A percentile compares a stretch with the other conserved stretches of the same genome.
phyloP scores from a whole-genome alignment of 164 flowering plant species.

The Magnolia sinica region DNA sequence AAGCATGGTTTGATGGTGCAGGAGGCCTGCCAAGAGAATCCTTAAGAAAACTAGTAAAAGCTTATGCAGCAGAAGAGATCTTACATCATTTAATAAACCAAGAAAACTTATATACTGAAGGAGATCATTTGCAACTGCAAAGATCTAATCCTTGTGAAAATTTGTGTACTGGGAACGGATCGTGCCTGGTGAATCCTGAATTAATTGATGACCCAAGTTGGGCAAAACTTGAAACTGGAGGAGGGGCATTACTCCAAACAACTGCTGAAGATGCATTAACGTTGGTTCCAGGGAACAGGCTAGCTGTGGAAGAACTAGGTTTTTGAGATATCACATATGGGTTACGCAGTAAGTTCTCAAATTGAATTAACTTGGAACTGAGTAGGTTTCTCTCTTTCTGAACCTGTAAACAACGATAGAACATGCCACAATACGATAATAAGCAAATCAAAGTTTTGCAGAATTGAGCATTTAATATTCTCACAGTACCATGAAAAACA shows the following conservation, averaged over 20 bases:
- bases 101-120: no score
- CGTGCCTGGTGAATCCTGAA: conserved; percentile 42
- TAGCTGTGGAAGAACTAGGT: conserved; percentile 26
- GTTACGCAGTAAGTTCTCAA: conserved; percentile 54
- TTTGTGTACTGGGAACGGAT: conserved; percentile 1
- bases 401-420: conserved; percentile 42
- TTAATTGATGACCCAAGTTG: conserved; percentile 46
- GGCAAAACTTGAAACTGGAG: conserved; percentile 57
- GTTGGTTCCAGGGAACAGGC: conserved; percentile 28
- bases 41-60: conserved; percentile 1
- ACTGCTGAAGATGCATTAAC: conserved; percentile 21
- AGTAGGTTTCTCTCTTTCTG: conserved; percentile 76
- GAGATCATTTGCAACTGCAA: not conserved
- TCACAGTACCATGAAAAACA: not conserved
- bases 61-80: not conserved
- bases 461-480: not conserved
- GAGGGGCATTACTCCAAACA: conserved; percentile 36
- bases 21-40: conserved; percentile 30
- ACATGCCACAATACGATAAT: not conserved
- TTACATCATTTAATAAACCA: not conserved
- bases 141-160: not conserved
- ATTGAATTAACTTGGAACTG: conserved; percentile 63
- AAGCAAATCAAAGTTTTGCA: not conserved
- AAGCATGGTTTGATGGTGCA: conserved; percentile 34
- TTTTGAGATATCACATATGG: conserved; percentile 36